Evolutionary conservation across 2,329 filamentous ascomycete genomes (phyloP).

Genomic region (Phialophora tarda): DNA sequence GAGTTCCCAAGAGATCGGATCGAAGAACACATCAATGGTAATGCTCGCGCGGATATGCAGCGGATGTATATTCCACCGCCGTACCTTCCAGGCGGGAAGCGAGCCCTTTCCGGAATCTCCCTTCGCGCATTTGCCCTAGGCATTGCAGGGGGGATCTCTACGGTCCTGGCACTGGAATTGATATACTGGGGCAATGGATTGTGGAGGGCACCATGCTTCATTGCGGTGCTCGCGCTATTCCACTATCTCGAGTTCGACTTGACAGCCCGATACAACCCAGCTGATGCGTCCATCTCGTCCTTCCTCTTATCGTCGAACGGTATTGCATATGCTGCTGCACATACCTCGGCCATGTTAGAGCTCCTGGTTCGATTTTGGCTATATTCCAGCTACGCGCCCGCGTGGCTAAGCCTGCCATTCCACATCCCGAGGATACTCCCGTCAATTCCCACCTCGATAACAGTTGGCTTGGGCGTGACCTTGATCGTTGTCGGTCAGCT

Average conservation of each 20-base stretch:
- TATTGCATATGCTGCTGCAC: slow-evolving; percentile 80
- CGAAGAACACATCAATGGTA: slow-evolving; percentile 27
- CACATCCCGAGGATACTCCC: slow-evolving; percentile 39
- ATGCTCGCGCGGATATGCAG: slow-evolving; percentile 2
- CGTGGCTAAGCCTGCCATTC: slow-evolving; percentile 31
- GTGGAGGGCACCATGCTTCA: slow-evolving; percentile 64
- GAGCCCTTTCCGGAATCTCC: slow-evolving; percentile 53
- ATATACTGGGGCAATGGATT: slow-evolving; percentile 42
- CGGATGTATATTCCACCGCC: slow-evolving; percentile 33
- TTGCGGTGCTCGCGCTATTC: slow-evolving; percentile 72
- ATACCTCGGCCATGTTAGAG: slow-evolving; percentile 75
- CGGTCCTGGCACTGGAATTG: slow-evolving; percentile 42
- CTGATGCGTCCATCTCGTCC: slow-evolving; percentile 70
- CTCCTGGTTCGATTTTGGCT: slow-evolving; percentile 55
- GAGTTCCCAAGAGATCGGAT: slow-evolving; percentile 30
- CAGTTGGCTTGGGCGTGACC: slow-evolving; percentile 61
- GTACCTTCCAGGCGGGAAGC: slow-evolving; percentile 43
- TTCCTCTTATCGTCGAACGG: slow-evolving; percentile 89
- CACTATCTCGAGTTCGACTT: slow-evolving; percentile 97
- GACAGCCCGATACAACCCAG: slow-evolving; percentile 82
- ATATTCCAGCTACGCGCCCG: slow-evolving; percentile 25
- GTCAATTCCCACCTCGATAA: slow-evolving; percentile 42
- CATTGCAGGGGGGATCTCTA: slow-evolving; percentile 47
- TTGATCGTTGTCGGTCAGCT: slow-evolving; percentile 73
- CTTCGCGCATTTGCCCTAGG: slow-evolving; percentile 54